A percentile compares a stretch with the other conserved stretches of the same genome.
phyloP scores from a whole-genome alignment of 1,284 basidiomycete genomes.

The Ganoderma leucocontextum region DNA sequence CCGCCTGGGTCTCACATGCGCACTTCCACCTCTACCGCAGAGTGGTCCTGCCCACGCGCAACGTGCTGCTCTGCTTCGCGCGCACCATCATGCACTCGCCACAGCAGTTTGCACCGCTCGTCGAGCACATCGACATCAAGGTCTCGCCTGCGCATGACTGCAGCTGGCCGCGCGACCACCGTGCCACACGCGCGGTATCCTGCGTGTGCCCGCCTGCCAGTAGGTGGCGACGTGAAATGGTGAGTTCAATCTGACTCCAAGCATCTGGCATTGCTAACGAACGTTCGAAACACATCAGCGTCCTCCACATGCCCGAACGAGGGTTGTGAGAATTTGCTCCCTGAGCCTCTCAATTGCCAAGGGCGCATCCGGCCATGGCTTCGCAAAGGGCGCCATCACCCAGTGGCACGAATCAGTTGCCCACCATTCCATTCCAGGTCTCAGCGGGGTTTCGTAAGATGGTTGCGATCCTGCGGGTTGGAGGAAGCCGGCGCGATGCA shows the following conservation, averaged over 20 bases:
- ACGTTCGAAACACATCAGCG: neutral
- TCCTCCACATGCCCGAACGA: neutral
- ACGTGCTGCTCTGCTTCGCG: neutral
- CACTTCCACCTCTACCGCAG: constrained; percentile 5
- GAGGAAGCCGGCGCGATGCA: neutral
- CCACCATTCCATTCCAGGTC: neutral
- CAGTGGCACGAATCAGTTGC: neutral
- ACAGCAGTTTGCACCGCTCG: neutral
- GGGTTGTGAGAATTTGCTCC: neutral
- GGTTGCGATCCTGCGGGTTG: neutral
- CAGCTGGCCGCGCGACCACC: neutral
- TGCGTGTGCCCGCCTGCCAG: neutral
- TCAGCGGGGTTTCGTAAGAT: neutral
- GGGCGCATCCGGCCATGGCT: neutral
- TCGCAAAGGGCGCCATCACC: neutral
- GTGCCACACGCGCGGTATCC: neutral
- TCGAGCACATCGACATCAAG: constrained; percentile 8
- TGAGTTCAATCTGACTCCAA: neutral
- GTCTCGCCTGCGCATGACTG: neutral
- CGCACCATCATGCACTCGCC: neutral
- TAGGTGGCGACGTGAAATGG: neutral
- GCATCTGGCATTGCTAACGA: neutral
- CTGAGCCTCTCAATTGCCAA: neutral
- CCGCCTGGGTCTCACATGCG: neutral
- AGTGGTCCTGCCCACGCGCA: neutral